Evolutionary conservation across 352 stramenopile species (phyloP), one percentile per base, ranked within the genome.

Genomic region (Pythium rhizo-oryzae): DNA sequence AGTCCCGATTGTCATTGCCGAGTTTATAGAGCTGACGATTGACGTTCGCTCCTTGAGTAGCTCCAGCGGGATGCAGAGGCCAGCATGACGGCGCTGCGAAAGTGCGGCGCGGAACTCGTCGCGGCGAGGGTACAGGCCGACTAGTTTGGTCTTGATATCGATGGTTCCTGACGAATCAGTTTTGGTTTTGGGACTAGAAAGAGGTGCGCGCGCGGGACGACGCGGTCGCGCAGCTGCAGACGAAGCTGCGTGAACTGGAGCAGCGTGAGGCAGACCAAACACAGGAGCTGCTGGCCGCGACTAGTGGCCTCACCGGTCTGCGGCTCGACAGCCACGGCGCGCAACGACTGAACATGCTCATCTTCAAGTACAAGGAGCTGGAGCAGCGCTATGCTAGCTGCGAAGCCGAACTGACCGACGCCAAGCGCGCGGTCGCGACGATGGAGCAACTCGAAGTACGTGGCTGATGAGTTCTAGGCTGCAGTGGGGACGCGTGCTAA

Each of bases 291-390:
- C 35, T 82, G 9, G 50, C 35, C 9, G 30, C 13, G 2, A 55
- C 59, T 1, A 35, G 57, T 8, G 56, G 55, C 43, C 11, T 51
- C 13, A 63, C 23, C 23, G 62, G 66, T 15, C 37, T 74, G 9
- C 50, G 56, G 8, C 37, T 66, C 1, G 60, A 85, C 69, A 56
- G 33, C 35, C 54, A 70, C 37, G 47, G 57, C 19, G 53, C 72
- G 11, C 81, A 89, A 19, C 80, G 82, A 13, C 79, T 92, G 52
- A 78, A 77, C 7, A 59, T 88, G 39, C 67, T 93, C 13, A 69
- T 80, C 56, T 65, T 77, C 58, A 88, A 91, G 64, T 92, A 90
- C 72, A 86, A 85, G 23, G 80, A 87, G 37, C 70, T 94, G 16
- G 80, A 93, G 37, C 59, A 70, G 30, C 65, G 78, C 44, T 69